A percentile compares a stretch with the other conserved stretches of the same genome.
Conservation (phyloP, 1,139 yeast genomes). For the Arxiozyma heterogenica region DNA sequence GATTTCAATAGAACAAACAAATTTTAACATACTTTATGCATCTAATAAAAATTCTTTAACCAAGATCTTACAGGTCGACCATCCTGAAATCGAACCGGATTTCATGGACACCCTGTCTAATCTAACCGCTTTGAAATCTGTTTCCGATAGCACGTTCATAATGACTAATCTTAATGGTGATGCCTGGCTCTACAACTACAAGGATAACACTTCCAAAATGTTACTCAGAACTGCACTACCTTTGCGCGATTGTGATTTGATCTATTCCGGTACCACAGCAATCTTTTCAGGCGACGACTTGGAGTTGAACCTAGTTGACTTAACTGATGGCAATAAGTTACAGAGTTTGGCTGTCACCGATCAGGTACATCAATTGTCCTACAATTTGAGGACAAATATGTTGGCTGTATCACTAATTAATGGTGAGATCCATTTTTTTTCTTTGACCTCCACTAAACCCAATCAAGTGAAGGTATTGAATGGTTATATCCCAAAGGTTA, state of each 20-base stretch:
- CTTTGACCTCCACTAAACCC: constrained; percentile 42
- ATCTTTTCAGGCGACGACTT: constrained; percentile 75
- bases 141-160: constrained; percentile 13
- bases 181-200: constrained; percentile 14
- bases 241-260: constrained; percentile 53
- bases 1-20: constrained; percentile 14
- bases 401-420: constrained; percentile 56
- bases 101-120: constrained; percentile 21
- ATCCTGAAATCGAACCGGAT: constrained; percentile 29
- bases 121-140: constrained; percentile 16
- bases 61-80: constrained; percentile 19
- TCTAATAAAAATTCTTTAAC: constrained; percentile 26
- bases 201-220: constrained; percentile 11
- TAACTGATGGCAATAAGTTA: constrained; percentile 34
- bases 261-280: constrained; percentile 61
- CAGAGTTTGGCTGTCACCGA: constrained; percentile 38
- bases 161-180: constrained; percentile 26
- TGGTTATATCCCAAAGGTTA: constrained; percentile 32
- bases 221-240: constrained; percentile 42
- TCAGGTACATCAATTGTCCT: constrained; percentile 53
- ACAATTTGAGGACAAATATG: constrained; percentile 50
- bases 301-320: constrained; percentile 47
- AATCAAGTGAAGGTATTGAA: constrained; percentile 36
- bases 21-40: constrained; percentile 20
- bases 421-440: constrained; percentile 59